Evolutionary conservation across 768 basidiomycete species (phyloP).

Genomic region (Clavulina sp.): DNA sequence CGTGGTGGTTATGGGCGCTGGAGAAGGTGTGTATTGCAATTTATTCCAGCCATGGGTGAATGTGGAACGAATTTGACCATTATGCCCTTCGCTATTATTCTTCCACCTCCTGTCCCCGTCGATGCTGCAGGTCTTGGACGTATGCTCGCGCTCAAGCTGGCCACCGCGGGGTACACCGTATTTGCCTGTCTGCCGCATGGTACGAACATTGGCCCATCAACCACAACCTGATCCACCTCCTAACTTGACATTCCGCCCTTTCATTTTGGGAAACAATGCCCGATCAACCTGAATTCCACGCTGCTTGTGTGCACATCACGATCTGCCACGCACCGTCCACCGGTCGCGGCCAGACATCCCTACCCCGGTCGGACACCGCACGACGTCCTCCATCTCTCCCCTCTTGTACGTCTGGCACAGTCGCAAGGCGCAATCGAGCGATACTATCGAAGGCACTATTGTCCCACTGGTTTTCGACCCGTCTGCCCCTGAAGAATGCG

Average conservation of each 20-base stretch:
- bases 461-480: conserved; percentile 8
- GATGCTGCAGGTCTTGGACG: conserved; percentile 5
- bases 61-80: too few species aligned
- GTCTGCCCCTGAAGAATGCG: conserved; percentile 2
- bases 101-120: not conserved
- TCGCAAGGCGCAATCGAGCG: not conserved
- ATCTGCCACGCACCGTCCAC: not conserved
- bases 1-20: not conserved
- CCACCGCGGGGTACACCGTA: conserved; percentile 8
- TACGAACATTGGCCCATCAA: not conserved
- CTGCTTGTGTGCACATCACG: too few species aligned
- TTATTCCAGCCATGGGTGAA: too few species aligned
- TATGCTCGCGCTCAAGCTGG: conserved; percentile 4
- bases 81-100: not conserved
- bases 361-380: not conserved
- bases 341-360: not conserved
- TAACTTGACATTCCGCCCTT: not conserved
- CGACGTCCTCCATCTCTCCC: conserved; percentile 1
- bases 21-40: not conserved
- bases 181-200: conserved; percentile 10
- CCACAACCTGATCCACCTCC: not conserved
- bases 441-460: conserved; percentile 1
- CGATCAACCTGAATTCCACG: too few species aligned
- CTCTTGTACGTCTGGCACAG: not conserved
- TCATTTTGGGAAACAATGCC: too few species aligned